Percentiles rank a stretch among this genome's conserved stretches.
These are phyloP conservation scores for Blastomyces percursus DNA, from an alignment of 2,329 filamentous ascomycete species.

Conservation along the genomic window DNA sequence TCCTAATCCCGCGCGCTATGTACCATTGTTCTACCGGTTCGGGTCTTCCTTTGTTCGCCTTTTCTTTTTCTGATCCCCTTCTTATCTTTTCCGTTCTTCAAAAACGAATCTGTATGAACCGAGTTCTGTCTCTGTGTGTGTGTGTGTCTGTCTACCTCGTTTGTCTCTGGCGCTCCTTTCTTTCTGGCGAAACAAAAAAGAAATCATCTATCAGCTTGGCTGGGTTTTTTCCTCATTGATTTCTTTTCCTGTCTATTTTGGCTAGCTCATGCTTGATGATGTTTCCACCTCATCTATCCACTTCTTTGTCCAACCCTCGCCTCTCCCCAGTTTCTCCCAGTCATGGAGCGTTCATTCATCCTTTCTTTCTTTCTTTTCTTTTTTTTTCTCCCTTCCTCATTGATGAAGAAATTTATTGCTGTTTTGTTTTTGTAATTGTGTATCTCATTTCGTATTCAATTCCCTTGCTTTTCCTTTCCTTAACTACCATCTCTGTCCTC, in stretches of 20 bases:
- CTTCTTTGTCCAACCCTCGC: slow-evolving; percentile 11
- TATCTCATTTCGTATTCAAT: slow-evolving; percentile 8
- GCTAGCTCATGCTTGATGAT: not conserved
- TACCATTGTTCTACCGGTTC: slow-evolving; percentile 3
- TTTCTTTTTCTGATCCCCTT: not conserved
- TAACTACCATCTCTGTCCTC: slow-evolving; percentile 15
- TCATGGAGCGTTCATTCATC: slow-evolving; percentile 14
- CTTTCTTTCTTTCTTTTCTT: not conserved
- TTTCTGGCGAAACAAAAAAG: slow-evolving; percentile 1
- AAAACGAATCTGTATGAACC: slow-evolving; percentile 5
- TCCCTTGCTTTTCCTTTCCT: slow-evolving; percentile 10
- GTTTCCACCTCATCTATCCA: slow-evolving; percentile 20
- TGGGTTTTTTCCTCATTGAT: not conserved
- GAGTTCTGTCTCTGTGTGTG: not conserved
- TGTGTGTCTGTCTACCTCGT: not conserved
- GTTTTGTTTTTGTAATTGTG: not conserved
- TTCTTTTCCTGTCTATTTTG: slow-evolving; percentile 10
- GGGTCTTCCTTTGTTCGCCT: not conserved
- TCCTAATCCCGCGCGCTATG: not conserved
- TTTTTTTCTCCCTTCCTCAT: slow-evolving; percentile 11
- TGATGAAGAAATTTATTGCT: slow-evolving; percentile 4
- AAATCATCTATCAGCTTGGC: slow-evolving; percentile 1
- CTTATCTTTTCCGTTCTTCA: not conserved
- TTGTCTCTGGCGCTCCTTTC: not conserved
- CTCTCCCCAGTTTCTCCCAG: not conserved